Evolutionary conservation across 306 rosid genomes (phyloP).

Genomic region (Cucumis melo): DNA sequence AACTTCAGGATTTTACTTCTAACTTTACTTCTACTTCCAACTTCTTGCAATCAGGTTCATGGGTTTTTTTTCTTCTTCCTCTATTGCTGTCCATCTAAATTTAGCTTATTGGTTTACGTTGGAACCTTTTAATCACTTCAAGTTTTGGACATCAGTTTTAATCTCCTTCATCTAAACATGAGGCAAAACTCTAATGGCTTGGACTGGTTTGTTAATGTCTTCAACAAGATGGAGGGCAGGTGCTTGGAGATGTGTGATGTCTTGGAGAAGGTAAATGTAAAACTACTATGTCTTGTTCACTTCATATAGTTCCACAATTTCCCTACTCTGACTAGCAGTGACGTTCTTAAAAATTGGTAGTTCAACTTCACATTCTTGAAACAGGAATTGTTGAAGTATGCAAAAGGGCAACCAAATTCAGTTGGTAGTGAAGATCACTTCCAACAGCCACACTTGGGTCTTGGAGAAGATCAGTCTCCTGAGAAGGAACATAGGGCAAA

Average conservation of each 20-base stretch:
- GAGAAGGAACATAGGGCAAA: background rate
- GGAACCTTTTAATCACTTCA: background rate
- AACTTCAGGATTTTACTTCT: background rate
- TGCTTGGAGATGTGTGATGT: background rate
- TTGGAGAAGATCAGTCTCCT: background rate
- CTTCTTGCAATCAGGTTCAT: background rate
- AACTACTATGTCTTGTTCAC: background rate
- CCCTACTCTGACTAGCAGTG: background rate
- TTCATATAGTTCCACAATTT: background rate
- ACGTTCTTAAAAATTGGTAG: background rate
- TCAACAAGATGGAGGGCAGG: background rate
- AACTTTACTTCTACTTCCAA: background rate
- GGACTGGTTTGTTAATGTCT: background rate
- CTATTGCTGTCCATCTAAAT: background rate
- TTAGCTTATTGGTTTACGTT: background rate
- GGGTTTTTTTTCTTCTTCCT: background rate
- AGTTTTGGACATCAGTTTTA: background rate
- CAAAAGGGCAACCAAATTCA: background rate
- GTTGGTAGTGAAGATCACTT: background rate
- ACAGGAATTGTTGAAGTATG: background rate
- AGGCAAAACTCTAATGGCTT: background rate
- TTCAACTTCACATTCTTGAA: background rate
- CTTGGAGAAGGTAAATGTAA: conserved; percentile 2
- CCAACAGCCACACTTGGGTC: background rate
- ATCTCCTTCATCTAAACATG: background rate